Evolutionary conservation across 805 yeast genomes (phyloP).

Genomic region (Kregervanrija delftensis): DNA sequence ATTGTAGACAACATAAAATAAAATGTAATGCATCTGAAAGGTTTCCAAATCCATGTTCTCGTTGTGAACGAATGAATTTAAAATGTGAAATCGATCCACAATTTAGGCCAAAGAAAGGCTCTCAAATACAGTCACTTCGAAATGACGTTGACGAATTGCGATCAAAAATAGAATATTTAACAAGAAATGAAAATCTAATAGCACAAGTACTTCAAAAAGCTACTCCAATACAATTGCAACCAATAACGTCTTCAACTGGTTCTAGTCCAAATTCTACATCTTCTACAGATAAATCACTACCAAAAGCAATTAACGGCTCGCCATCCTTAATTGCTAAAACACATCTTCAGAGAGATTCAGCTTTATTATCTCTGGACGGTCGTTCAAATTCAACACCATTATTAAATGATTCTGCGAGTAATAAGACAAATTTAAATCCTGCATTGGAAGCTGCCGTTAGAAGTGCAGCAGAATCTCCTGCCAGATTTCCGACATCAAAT

Average conservation of each 20-base stretch:
- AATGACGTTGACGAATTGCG: slow-evolving; percentile 81
- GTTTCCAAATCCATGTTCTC: slow-evolving; percentile 72
- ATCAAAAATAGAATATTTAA: slow-evolving; percentile 59
- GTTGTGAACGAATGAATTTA: slow-evolving; percentile 76
- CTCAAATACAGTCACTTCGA: slow-evolving; percentile 76
- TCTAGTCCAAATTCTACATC: background rate
- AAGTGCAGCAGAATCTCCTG: slow-evolving; percentile 26
- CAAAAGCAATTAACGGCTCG: background rate
- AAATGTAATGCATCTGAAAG: slow-evolving; percentile 85
- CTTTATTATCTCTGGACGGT: slow-evolving; percentile 28
- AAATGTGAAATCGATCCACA: slow-evolving; percentile 87
- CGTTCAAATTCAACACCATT: slow-evolving; percentile 26
- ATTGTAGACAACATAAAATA: slow-evolving; percentile 91
- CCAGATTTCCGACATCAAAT: slow-evolving; percentile 8
- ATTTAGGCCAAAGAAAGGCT: slow-evolving; percentile 86
- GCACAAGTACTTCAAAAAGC: slow-evolving; percentile 52
- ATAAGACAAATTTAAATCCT: slow-evolving; percentile 35
- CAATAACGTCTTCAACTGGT: too few relatives aligned
- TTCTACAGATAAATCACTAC: background rate
- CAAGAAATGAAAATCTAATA: slow-evolving; percentile 59
- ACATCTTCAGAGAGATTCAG: slow-evolving; percentile 37
- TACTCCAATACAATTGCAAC: slow-evolving; percentile 3
- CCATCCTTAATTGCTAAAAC: slow-evolving; percentile 32
- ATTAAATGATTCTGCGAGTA: slow-evolving; percentile 36
- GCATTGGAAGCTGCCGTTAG: slow-evolving; percentile 36